These are phyloP conservation scores for Knoxdaviesia capensis DNA, from an alignment of 2,329 filamentous ascomycete species.

Conservation along the genomic window DNA sequence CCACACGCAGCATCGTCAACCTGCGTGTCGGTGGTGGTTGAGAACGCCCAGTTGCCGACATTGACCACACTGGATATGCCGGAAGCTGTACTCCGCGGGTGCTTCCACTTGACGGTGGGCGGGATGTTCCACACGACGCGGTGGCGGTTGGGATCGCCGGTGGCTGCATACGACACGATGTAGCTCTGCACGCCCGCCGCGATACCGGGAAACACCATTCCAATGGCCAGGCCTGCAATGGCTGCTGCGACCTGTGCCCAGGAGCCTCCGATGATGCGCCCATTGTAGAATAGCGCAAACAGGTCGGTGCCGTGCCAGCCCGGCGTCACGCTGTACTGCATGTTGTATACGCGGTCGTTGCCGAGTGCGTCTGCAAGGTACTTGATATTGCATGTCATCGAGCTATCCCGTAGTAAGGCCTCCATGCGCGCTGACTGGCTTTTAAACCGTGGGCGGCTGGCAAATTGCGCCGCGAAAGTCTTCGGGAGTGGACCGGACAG, in stretches of 20 bases:
- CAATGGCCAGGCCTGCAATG: slow-evolving; percentile 12
- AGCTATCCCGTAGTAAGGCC: slow-evolving; percentile 13
- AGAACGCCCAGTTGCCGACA: slow-evolving; percentile 13
- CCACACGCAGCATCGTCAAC: slow-evolving; percentile 11
- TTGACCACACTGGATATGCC: slow-evolving; percentile 12
- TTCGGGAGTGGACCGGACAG: neutral
- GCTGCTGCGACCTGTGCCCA: slow-evolving; percentile 9
- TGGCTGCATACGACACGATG: slow-evolving; percentile 17
- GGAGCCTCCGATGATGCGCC: slow-evolving; percentile 10
- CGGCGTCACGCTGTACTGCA: slow-evolving; percentile 19
- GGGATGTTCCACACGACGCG: slow-evolving; percentile 13
- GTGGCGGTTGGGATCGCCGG: slow-evolving; percentile 18
- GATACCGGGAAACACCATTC: slow-evolving; percentile 13
- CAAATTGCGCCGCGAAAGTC: too few relatives aligned
- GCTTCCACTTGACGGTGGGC: slow-evolving; percentile 14
- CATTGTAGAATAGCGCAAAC: slow-evolving; percentile 18
- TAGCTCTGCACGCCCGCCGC: slow-evolving; percentile 19
- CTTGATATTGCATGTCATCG: slow-evolving; percentile 17
- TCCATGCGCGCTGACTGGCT: slow-evolving; percentile 11
- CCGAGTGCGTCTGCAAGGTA: slow-evolving; percentile 16
- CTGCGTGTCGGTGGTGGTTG: slow-evolving; percentile 12
- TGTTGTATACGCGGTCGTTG: slow-evolving; percentile 14
- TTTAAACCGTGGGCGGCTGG: slow-evolving; percentile 7
- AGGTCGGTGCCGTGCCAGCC: slow-evolving; percentile 20
- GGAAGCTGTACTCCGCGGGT: slow-evolving; percentile 7